phyloP scores from a whole-genome alignment of 257 asterid species.

The Solanum clarkiae region DNA sequence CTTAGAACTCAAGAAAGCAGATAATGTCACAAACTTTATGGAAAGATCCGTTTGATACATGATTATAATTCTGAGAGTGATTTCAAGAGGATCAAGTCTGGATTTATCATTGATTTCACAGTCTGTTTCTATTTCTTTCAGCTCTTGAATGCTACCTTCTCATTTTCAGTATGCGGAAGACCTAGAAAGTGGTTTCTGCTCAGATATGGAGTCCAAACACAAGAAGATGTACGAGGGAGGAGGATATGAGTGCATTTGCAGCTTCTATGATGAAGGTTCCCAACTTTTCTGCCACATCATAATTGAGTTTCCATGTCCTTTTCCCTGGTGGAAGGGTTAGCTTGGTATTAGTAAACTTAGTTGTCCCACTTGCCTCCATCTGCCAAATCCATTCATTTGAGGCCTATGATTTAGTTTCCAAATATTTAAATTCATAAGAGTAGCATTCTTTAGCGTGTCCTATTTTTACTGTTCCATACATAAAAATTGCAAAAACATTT shows the following conservation, averaged over 20 bases:
- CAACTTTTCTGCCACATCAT: neutral
- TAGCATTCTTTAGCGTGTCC: too few species aligned
- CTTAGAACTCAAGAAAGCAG: constrained; percentile 79
- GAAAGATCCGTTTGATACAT: constrained; percentile 53
- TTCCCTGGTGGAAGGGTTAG: too few species aligned
- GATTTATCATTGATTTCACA: constrained; percentile 1
- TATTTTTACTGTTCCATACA: too few species aligned
- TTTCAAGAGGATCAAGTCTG: constrained; percentile 50
- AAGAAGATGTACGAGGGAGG: constrained; percentile 78
- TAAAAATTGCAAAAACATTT: too few species aligned
- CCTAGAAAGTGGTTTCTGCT: constrained; percentile 79
- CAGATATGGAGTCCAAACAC: constrained; percentile 91
- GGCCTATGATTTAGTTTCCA: too few species aligned
- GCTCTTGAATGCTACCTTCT: constrained; percentile 1
- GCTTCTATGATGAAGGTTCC: constrained; percentile 63
- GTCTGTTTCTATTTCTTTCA: neutral
- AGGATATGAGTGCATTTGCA: constrained; percentile 82
- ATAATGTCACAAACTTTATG: constrained; percentile 23
- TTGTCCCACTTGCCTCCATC: too few species aligned
- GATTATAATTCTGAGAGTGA: constrained; percentile 83
- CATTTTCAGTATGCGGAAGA: constrained; percentile 74
- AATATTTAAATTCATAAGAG: too few species aligned
- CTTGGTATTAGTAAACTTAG: too few species aligned
- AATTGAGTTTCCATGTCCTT: neutral
- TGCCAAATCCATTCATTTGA: too few species aligned